Evolutionary conservation across 441 rosid species (phyloP).

Genomic region (Sinapis alba): DNA sequence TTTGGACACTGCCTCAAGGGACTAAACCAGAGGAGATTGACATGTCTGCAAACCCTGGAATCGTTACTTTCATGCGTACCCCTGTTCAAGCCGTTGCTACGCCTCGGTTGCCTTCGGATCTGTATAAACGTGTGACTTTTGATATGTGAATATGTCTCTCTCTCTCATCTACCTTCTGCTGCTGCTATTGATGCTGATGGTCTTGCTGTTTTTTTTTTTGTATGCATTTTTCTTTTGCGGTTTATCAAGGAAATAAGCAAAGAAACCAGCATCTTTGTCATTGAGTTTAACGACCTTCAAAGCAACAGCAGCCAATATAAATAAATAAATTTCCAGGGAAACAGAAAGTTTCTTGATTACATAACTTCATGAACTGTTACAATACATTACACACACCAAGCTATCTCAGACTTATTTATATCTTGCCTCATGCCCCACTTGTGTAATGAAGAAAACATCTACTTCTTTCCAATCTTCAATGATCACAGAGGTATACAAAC

Average conservation of each 20-base stretch:
- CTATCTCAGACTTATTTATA: too few relatives aligned
- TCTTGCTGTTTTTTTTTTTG: slow-evolving; percentile 8
- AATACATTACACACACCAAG: neutral
- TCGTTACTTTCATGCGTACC: slow-evolving; percentile 74
- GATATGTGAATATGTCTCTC: slow-evolving; percentile 49
- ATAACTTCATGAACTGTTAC: slow-evolving; percentile 2
- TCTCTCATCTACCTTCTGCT: neutral
- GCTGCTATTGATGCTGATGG: neutral
- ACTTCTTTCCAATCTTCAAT: slow-evolving; percentile 81
- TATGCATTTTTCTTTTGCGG: slow-evolving; percentile 25
- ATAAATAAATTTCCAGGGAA: neutral
- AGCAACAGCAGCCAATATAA: neutral
- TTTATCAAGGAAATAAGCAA: slow-evolving; percentile 3
- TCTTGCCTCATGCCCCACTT: slow-evolving; percentile 57
- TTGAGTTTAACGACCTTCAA: neutral
- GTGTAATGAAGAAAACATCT: slow-evolving; percentile 61
- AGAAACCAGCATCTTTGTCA: slow-evolving; percentile 5
- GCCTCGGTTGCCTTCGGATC: slow-evolving; percentile 70
- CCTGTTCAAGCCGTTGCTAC: slow-evolving; percentile 68
- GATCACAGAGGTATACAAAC: slow-evolving; percentile 84
- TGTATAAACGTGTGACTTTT: slow-evolving; percentile 68
- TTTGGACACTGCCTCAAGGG: slow-evolving; percentile 67
- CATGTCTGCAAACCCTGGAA: slow-evolving; percentile 81
- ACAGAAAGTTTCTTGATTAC: slow-evolving; percentile 20
- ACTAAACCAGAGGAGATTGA: slow-evolving; percentile 62